Evolutionary conservation across 1,284 basidiomycete genomes (phyloP), one percentile per base, ranked within the genome.

Genomic region (Jaminaea rosea): DNA sequence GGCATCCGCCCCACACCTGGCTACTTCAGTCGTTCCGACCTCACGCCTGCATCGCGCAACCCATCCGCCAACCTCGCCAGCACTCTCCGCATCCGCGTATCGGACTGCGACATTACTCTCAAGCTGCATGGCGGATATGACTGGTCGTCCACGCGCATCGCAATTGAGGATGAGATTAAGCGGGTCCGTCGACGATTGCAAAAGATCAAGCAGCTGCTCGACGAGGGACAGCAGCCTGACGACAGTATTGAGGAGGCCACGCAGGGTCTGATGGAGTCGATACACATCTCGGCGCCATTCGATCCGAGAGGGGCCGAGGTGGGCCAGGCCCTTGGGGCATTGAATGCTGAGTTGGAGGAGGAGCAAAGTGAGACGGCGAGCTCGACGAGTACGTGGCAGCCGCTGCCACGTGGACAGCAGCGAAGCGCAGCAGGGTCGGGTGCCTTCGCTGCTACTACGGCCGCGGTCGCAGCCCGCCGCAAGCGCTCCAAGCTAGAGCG

Each of bases 121-220:
- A 52, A 63, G 1, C 56, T 69, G 13, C 58, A 55, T 44, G 59
- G 57, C 2, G 67, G 93, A 0, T 98, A 91, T 67, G 94, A 98
- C 70, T 98, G 93, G 91, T 75, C 75, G 1, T 79, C 81, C 34
- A 98, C 93, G 1, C 83, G 91, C 44, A 84, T 81, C 71, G 82
- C 82, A 4, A 88, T 98, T 48, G 87, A 94, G 71, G 84, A 87
- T 46, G 87, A 92, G 71, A 82, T 88, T 52, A 89, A 86, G 69
- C 84, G 86, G 28, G 88, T 98, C 77, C 83, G 89, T 45, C 83
- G 84, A 49, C 83, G 84, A 23, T 80, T 98, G 37, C 85, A 88
- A 45, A 90, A 87, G 75, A 94, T 98, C 66, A 81, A 87, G 47
- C 93, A 98, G 75, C 79, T 98, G 2, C 82, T 98, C n/a, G 88